Evolutionary conservation across 2,329 filamentous ascomycete species (phyloP), one percentile per base, ranked within the genome.

Genomic region (Thielaviopsis ethacetica): DNA sequence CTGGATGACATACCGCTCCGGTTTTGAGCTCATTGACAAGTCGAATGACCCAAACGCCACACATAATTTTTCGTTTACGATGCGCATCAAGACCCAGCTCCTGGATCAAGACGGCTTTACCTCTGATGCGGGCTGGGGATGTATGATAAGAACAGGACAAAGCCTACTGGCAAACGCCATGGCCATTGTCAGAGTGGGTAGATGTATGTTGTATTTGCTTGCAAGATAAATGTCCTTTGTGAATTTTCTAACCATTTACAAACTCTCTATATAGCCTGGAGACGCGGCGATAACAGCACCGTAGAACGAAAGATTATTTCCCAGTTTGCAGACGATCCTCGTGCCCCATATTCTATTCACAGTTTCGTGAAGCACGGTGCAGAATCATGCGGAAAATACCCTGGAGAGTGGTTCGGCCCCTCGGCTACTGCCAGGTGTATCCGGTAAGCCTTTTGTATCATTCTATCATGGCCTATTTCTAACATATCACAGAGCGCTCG

Each of bases 321-420:
- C 1, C 71, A 91, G 53, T 98, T 98, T 66, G 88, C 91, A 24
- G 93, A 98, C 66, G 84, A 91, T 62, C 82, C 88, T 2, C 79
- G 78, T 64, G 90, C 93, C 3, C 88, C 90, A 0, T 97, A 95
- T 68, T 97, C 91, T 1, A 89, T 98, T 65, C 93, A 98, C 67
- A 88, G 85, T 62, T 98, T 98, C 67, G 93, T 98, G 41, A 78
- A 84, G 57, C 86, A 95, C 65, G 93, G 93, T 19, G 90, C 90
- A 24, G 77, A 80, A 41, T 85, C 86, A 2, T 98, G 93, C 70
- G 91, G 89, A 3, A 97, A 95, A 71, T 88, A 94, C 67, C 93
- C 93, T 0, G 93, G 93, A 44, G 89, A 97, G 71, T 98, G 93
- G 93, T 98, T 98, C 71, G 93, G 93, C 0, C 93, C 93, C n/a